Conservation (phyloP, 495 filamentous ascomycete species). For the Penicillium silybi region DNA sequence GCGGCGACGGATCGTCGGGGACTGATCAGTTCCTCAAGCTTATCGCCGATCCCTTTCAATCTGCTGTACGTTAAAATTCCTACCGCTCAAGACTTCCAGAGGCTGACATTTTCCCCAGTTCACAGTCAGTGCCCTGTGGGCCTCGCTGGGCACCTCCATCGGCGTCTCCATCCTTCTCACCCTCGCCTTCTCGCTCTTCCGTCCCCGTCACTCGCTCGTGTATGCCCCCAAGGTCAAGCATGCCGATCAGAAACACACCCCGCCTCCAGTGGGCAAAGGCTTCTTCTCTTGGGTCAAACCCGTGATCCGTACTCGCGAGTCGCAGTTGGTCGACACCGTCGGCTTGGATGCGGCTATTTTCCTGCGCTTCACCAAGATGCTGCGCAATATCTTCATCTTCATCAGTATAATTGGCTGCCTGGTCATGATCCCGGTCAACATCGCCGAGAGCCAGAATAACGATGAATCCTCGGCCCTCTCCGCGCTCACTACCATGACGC, state of each 20-base stretch:
- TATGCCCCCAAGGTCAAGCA: conserved; percentile 94
- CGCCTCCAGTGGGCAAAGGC: conserved; percentile 85
- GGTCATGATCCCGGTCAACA: conserved; percentile 81
- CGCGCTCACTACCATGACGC: conserved; percentile 52
- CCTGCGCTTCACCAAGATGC: conserved; percentile 85
- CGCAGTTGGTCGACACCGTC: conserved; percentile 67
- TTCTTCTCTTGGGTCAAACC: conserved; percentile 82
- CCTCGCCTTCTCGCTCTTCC: conserved; percentile 78
- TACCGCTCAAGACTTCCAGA: not conserved
- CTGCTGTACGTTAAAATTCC: conserved; percentile 28
- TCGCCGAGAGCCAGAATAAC: conserved; percentile 46
- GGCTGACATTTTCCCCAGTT: conserved; percentile 40
- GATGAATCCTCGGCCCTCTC: conserved; percentile 20
- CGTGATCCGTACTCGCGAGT: conserved; percentile 69
- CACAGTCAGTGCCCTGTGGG: conserved; percentile 61
- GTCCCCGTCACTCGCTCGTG: conserved; percentile 84
- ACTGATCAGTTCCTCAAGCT: conserved; percentile 43
- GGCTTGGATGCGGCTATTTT: conserved; percentile 92
- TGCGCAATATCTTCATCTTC: conserved; percentile 78
- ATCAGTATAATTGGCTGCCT: conserved; percentile 70
- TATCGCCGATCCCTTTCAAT: conserved; percentile 47
- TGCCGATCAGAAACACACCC: conserved; percentile 85
- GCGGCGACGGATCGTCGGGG: conserved; percentile 12
- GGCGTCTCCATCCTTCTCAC: conserved; percentile 67
- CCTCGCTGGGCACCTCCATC: conserved; percentile 80